Evolutionary conservation across 805 yeast genomes (phyloP).

Genomic region (Hanseniaspora nectarophila): DNA sequence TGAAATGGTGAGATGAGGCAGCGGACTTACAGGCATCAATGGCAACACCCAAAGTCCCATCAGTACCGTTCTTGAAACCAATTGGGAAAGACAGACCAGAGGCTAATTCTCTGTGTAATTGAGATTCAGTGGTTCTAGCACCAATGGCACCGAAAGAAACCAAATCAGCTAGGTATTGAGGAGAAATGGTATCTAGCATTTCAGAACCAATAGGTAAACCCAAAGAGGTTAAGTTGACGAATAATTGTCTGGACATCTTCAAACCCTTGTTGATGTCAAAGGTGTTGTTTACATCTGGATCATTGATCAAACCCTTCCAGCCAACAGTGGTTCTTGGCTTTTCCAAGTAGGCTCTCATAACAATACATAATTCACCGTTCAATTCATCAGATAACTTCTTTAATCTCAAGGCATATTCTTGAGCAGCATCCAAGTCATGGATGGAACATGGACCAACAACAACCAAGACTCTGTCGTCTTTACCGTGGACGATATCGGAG

Average conservation of each 20-base stretch:
- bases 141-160: conserved; percentile 95
- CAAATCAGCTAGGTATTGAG: conserved; percentile 85
- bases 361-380: conserved; percentile 61
- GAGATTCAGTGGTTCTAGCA: conserved; percentile 97
- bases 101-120: conserved; percentile 91
- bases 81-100: conserved; percentile 98
- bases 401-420: conserved; percentile 70
- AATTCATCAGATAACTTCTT: conserved; percentile 58
- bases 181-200: conserved; percentile 96
- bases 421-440: conserved; percentile 81
- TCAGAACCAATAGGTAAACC: conserved; percentile 92
- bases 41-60: conserved; percentile 85
- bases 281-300: conserved; percentile 85
- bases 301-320: conserved; percentile 96
- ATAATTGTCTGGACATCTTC: conserved; percentile 73
- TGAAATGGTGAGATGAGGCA: conserved; percentile 80
- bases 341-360: conserved; percentile 96
- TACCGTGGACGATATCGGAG: conserved; percentile 55
- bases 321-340: conserved; percentile 99
- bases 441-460: conserved; percentile 96
- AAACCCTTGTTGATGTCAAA: conserved; percentile 93
- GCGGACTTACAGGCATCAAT: conserved; percentile 92
- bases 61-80: conserved; percentile 98
- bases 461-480: conserved; percentile 73
- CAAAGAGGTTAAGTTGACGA: conserved; percentile 61